phyloP scores from a whole-genome alignment of 345 rosid species.

The Pistacia integerrima region DNA sequence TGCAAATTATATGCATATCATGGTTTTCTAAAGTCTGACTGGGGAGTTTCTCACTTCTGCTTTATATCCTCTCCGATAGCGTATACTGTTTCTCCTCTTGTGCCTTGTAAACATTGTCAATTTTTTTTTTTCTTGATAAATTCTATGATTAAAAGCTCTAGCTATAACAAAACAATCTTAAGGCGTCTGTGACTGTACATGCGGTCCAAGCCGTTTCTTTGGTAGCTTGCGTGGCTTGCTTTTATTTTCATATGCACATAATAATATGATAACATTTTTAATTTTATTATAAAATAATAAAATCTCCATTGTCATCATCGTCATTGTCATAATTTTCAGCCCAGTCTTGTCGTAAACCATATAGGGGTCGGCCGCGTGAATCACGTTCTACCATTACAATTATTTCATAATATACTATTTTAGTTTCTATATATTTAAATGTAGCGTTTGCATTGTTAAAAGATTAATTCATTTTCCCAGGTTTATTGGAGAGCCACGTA shows the following conservation, averaged over 20 bases:
- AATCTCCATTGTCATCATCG: slow-evolving; percentile 14
- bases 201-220: slow-evolving; percentile 19
- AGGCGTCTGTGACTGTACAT: not conserved
- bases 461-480: not conserved
- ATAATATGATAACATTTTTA: not conserved
- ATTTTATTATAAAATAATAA: not conserved
- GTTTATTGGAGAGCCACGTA: not conserved
- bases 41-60: slow-evolving; percentile 1
- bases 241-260: not conserved
- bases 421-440: not conserved
- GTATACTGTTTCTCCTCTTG: slow-evolving; percentile 24
- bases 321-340: slow-evolving; percentile 14
- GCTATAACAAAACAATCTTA: not conserved
- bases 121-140: not conserved
- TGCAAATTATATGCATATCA: not conserved
- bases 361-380: slow-evolving; percentile 34
- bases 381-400: slow-evolving; percentile 31
- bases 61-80: slow-evolving; percentile 23
- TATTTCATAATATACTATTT: no score
- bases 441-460: not conserved
- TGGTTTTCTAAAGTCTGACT: not conserved
- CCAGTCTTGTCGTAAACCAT: not conserved
- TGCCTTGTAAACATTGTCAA: not conserved
- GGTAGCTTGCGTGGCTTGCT: slow-evolving; percentile 6
- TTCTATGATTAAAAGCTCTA: not conserved